Evolutionary conservation across 2,329 filamentous ascomycete genomes (phyloP).

Genomic region (Diplodia corticola): DNA sequence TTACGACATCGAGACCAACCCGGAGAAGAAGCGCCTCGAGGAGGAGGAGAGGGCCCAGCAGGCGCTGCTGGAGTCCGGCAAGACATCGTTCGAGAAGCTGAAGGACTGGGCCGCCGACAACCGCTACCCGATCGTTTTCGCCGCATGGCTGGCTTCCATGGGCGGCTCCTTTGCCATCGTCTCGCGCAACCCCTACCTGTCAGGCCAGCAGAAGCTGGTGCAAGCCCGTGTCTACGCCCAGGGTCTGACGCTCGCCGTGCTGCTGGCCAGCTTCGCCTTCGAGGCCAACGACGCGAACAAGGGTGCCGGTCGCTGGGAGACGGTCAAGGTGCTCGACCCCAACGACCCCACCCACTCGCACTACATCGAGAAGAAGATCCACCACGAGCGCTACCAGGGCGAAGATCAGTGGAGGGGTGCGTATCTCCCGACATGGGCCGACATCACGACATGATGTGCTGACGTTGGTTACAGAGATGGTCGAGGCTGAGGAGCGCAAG

Average conservation of each 20-base stretch:
- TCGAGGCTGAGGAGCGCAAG: conserved; percentile 71
- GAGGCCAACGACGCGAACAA: conserved; percentile 77
- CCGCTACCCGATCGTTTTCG: conserved; percentile 83
- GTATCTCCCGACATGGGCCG: conserved; percentile 33
- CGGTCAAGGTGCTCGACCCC: conserved; percentile 75
- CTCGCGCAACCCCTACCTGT: conserved; percentile 72
- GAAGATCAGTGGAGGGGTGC: conserved; percentile 91
- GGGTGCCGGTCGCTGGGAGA: conserved; percentile 80
- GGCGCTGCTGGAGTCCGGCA: conserved; percentile 50
- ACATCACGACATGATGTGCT: conserved; percentile 22
- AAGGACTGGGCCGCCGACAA: conserved; percentile 75
- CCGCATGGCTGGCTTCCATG: conserved; percentile 80
- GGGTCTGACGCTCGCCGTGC: conserved; percentile 79
- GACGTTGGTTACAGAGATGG: conserved; percentile 63
- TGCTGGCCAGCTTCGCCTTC: conserved; percentile 79
- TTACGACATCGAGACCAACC: conserved; percentile 71
- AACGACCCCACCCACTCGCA: conserved; percentile 80
- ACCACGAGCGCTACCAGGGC: conserved; percentile 82
- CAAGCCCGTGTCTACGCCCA: conserved; percentile 95
- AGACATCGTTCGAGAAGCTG: conserved; percentile 60
- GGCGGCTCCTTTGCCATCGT: conserved; percentile 72
- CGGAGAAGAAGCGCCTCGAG: conserved; percentile 59
- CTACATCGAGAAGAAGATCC: conserved; percentile 81
- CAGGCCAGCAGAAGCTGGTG: conserved; percentile 80
- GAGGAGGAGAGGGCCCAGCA: conserved; percentile 45